These are phyloP conservation scores for Diplotaxis tenuifolia DNA, from an alignment of 345 rosid genomes.

Conservation along the genomic window DNA sequence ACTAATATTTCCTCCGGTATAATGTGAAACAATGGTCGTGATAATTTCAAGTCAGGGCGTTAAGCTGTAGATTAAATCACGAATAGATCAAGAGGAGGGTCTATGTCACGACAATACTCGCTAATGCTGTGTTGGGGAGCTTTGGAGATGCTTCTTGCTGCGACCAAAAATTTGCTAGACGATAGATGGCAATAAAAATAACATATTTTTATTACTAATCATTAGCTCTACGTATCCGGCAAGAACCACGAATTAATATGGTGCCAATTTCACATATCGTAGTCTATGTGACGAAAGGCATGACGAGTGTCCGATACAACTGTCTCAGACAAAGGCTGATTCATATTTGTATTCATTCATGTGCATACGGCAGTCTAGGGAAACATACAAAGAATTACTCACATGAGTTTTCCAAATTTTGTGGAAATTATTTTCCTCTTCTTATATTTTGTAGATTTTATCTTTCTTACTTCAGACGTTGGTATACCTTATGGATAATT, in stretches of 20 bases:
- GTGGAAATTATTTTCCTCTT: background rate
- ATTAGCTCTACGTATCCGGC: background rate
- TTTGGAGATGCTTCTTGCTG: constrained; percentile 74
- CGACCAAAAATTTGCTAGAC: constrained; percentile 34
- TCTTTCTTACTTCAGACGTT: background rate
- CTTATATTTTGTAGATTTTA: background rate
- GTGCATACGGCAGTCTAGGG: background rate
- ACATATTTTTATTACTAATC: background rate
- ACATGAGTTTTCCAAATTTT: background rate
- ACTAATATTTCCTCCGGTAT: too few relatives aligned
- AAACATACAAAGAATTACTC: background rate
- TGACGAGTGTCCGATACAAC: constrained; percentile 16
- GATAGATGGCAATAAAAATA: background rate
- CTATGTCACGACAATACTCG: constrained; percentile 72
- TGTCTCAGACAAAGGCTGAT: background rate
- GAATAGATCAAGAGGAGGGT: constrained; percentile 63
- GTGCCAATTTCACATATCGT: background rate
- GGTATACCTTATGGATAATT: background rate
- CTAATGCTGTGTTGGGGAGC: constrained; percentile 79
- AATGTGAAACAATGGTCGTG: constrained; percentile 63
- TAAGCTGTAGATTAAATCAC: constrained; percentile 74
- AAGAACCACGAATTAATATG: background rate
- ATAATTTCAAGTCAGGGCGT: constrained; percentile 67
- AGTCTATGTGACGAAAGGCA: constrained; percentile 28
- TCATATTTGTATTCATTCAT: background rate